Base-by-base conservation (phyloP, 192 early-diverging fungal species). In the Spizellomyces punctatus region DNA sequence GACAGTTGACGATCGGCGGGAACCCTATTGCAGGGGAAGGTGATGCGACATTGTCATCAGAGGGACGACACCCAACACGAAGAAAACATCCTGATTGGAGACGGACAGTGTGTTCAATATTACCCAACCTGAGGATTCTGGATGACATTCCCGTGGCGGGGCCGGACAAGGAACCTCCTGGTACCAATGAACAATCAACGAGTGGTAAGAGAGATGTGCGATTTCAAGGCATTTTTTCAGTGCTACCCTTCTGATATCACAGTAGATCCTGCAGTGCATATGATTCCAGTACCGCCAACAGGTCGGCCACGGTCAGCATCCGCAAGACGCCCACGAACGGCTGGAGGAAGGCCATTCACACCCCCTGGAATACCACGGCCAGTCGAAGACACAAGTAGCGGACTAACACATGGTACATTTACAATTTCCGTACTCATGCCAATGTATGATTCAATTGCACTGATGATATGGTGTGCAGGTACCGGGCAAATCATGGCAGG, bases 401-500 rank as follows among this genome's bases (percentile, higher is more conserved):
- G 67, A 17, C 46, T 80, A 16, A 80, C 78, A 2, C 71, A 76
- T 45, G 78, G 78, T 79, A 66, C 54, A 69, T 9, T 17, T 5
- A 47, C 6, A 49, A 0, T 27, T 22, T 36, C 27, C 27, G 3
- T 36, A 3, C 27, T 36, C 27, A 36, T 36, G 27, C 27, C 0
- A 36, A 36, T 36, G 27, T 36, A 44, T 64, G 41, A 47, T 64
- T 10, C 8, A 8, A 16, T n/a, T 46, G 16, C n/a, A 45, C 22
- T 56, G 0, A 72, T 21, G n/a, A 36, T 41, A 47, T 41, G 49
- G 19, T 17, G 19, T 36, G 36, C 56, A 79, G 78, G 78, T 8
- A 58, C 69, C 5, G 79, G 66, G 43, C 54, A 74, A 21, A 68
- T 71, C 6, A 78, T 81, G 73, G 79, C 73, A 0, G 79, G 79